Evolutionary conservation across 495 filamentous ascomycete genomes (phyloP).

Genomic region (Aspergillus homomorphus): DNA sequence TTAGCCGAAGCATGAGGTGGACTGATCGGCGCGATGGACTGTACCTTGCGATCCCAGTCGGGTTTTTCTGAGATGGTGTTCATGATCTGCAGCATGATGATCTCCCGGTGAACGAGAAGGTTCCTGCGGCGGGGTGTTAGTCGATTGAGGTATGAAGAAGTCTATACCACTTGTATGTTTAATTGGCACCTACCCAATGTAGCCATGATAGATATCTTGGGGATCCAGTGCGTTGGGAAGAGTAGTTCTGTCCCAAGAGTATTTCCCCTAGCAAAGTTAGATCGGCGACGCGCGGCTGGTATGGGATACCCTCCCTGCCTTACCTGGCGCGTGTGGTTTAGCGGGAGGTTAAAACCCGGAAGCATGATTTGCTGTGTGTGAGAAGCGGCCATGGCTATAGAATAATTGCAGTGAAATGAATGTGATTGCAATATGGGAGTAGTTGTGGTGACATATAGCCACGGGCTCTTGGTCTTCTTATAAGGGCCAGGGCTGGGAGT

Average conservation of each 20-base stretch:
- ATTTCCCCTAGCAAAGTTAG: background rate
- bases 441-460: background rate
- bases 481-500: background rate
- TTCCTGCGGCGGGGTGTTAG: background rate
- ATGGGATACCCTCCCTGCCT: background rate
- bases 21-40: too few relatives aligned
- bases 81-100: slow-evolving; percentile 2
- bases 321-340: background rate
- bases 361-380: background rate
- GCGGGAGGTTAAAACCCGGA: background rate
- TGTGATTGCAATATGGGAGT: background rate
- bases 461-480: background rate
- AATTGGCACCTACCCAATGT: background rate
- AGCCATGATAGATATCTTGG: background rate
- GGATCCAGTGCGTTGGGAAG: background rate
- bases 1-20: too few relatives aligned
- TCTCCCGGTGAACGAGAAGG: background rate
- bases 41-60: slow-evolving; percentile 20
- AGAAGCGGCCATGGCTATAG: background rate
- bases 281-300: background rate
- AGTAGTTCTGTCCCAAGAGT: background rate
- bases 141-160: background rate
- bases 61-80: slow-evolving; percentile 2
- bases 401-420: background rate
- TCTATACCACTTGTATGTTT: too few relatives aligned